A percentile compares a stretch with the other conserved stretches of the same genome.
phyloP scores from a whole-genome alignment of 441 rosid genomes.

The Croton laevigatus region DNA sequence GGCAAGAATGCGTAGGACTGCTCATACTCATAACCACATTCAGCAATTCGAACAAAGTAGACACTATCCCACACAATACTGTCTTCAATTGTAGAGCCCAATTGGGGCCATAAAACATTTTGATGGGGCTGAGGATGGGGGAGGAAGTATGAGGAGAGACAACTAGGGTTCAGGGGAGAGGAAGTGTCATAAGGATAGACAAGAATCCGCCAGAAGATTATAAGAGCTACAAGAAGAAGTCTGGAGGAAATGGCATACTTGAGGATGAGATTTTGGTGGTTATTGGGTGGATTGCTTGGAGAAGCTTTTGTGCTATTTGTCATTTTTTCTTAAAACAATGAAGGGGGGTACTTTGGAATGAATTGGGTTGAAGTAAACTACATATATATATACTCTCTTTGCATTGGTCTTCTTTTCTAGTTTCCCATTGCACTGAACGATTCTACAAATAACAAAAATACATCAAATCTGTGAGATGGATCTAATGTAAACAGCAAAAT shows the following conservation, averaged over 20 bases:
- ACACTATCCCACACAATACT: conserved; percentile 91
- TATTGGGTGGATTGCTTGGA: conserved; percentile 19
- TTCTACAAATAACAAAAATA: no score
- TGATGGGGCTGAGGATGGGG: conserved; percentile 18
- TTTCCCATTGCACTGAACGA: no score
- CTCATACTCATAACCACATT: conserved; percentile 93
- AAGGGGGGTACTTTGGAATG: background rate
- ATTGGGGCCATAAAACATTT: conserved; percentile 26
- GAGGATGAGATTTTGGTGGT: conserved; percentile 35
- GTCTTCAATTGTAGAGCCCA: conserved; percentile 49
- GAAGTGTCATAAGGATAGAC: conserved; percentile 83
- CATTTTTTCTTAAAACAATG: background rate
- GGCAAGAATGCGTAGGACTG: conserved; percentile 89
- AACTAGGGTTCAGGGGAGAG: conserved; percentile 53
- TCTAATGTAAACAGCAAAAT: no score
- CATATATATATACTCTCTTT: background rate
- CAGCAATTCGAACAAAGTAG: conserved; percentile 66
- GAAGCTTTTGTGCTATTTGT: conserved; percentile 8
- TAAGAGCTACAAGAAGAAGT: conserved; percentile 46
- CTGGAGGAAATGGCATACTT: conserved; percentile 63
- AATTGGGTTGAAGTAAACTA: background rate
- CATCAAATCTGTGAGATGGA: no score
- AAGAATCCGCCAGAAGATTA: conserved; percentile 63
- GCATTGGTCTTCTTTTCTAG: background rate
- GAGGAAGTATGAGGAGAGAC: conserved; percentile 34